phyloP scores from a whole-genome alignment of 2,329 filamentous ascomycete species.

The Colletotrichum agaves region DNA sequence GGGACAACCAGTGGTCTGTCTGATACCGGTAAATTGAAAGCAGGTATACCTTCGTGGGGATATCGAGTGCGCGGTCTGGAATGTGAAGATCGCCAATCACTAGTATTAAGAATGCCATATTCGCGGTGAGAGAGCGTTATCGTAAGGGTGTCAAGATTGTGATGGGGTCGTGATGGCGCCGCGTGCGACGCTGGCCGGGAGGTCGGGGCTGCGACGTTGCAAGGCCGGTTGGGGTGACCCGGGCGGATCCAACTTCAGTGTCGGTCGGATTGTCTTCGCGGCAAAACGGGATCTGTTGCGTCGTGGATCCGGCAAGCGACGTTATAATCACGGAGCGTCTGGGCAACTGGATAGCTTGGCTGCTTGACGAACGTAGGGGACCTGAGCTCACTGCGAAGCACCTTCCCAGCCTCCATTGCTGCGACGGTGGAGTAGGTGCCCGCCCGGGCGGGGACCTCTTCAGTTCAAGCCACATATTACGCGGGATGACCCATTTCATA shows the following conservation, averaged over 20 bases:
- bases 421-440: slow-evolving; percentile 16
- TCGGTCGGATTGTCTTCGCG: background rate
- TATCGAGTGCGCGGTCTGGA: slow-evolving; percentile 89
- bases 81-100: slow-evolving; percentile 95
- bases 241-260: background rate
- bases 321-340: slow-evolving; percentile 3
- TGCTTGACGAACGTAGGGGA: background rate
- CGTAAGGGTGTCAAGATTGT: background rate
- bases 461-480: slow-evolving; percentile 13
- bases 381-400: slow-evolving; percentile 8
- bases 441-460: too few relatives aligned
- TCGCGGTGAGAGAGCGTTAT: slow-evolving; percentile 44
- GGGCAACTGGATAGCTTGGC: slow-evolving; percentile 15
- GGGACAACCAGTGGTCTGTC: slow-evolving; percentile 15
- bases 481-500: background rate
- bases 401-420: slow-evolving; percentile 23
- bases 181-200: background rate
- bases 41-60: slow-evolving; percentile 80
- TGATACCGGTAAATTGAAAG: background rate
- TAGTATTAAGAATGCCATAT: slow-evolving; percentile 89
- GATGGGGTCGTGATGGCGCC: slow-evolving; percentile 8
- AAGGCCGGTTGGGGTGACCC: slow-evolving; percentile 15
- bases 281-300: background rate
- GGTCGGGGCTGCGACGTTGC: slow-evolving; percentile 11
- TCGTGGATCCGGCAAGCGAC: background rate